Evolutionary conservation across 495 filamentous ascomycete species (phyloP).

Genomic region (Aspergillus steynii): DNA sequence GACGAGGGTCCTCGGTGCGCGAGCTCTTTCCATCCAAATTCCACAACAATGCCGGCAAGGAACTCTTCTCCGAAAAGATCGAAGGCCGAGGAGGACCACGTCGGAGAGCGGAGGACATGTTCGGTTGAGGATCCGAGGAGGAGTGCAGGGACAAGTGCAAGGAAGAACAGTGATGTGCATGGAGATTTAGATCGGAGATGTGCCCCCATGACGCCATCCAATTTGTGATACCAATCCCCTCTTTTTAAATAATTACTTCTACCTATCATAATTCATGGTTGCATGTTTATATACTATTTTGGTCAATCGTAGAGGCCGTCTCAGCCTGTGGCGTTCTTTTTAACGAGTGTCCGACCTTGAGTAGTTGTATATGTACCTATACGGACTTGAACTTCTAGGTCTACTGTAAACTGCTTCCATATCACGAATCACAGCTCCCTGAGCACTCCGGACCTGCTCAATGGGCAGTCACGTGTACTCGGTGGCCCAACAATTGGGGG

Average conservation of each 20-base stretch:
- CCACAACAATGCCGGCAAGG: slow-evolving; percentile 65
- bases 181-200: slow-evolving; percentile 7
- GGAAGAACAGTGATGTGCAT: background rate
- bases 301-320: too few relatives aligned
- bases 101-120: slow-evolving; percentile 53
- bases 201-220: slow-evolving; percentile 8
- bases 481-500: too few relatives aligned
- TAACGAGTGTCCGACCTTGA: too few relatives aligned
- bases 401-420: too few relatives aligned
- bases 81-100: slow-evolving; percentile 50
- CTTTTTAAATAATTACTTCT: background rate
- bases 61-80: slow-evolving; percentile 63
- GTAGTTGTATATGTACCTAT: too few relatives aligned
- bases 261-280: background rate
- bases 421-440: too few relatives aligned
- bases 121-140: slow-evolving; percentile 32
- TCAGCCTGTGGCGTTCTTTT: too few relatives aligned
- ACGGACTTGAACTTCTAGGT: too few relatives aligned
- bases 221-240: slow-evolving; percentile 11
- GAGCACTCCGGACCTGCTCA: too few relatives aligned
- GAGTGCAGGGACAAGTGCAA: background rate
- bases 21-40: slow-evolving; percentile 73
- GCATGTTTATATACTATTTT: background rate
- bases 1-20: slow-evolving; percentile 53
- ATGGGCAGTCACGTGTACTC: too few relatives aligned